Evolutionary conservation across 257 asterid genomes (phyloP), one percentile per base, ranked within the genome.

Genomic region (Henckelia pumila): DNA sequence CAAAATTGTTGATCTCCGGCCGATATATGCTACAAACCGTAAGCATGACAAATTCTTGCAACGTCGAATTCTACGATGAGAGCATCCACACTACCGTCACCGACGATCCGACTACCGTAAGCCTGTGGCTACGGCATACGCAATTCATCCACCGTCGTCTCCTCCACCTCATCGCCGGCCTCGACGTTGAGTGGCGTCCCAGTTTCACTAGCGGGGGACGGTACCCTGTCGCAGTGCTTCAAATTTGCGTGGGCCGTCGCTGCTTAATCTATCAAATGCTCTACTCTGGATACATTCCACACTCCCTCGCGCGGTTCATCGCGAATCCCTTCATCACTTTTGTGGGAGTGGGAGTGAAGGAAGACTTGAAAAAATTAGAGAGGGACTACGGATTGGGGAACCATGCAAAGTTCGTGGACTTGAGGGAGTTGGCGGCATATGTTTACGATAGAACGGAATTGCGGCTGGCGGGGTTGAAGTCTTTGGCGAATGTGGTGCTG

Each of bases 191-290:
- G 26, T 72, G 71, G 61, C 68, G 25, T 14, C 72, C 71, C 0
- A 58, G 55, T 20, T 71, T 55, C 37, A 16, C 1, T 6, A 21
- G 52, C 6, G 11, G 37, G 0, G 11, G 0, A 0, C 64, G 56
- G 25, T 44, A 72, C 69, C 73, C 77, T 1, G 69, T 61, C 16
- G 73, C 73, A 0, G 68, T 64, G 1, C 59, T 81, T 71, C 86
- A 81, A 35, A 79, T 78, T 28, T 81, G 86, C 56, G 80, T 76
- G 5, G 86, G 66, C 5, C 67, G 69, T 3, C 81, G 83, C 7
- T 81, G 86, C 73, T 76, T 81, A 20, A 67, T 81, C 33, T 63
- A 78, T 26, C 86, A 78, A 6, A 70, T 76, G 59, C 70, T 78
- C 52, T 59, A 56, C 52, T 59, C 77, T 72, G 0, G 2, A 8